Percentiles rank a stretch among this genome's conserved stretches.
Conservation (phyloP, 2,329 filamentous ascomycete genomes). For the Colletotrichum sp. region DNA sequence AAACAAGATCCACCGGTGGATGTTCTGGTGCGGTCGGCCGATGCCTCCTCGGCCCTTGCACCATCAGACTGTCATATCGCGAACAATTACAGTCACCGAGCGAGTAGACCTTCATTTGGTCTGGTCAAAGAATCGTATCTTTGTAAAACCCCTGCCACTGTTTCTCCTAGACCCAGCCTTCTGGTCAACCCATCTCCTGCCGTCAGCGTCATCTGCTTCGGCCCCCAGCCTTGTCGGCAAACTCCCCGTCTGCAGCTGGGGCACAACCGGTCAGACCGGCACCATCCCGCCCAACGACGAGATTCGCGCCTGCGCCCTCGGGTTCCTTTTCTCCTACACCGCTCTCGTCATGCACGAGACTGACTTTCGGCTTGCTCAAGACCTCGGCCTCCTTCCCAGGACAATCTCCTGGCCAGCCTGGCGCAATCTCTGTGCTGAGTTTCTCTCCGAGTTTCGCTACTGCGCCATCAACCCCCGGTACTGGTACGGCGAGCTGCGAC, state of each 20-base stretch:
- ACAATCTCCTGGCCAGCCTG: not conserved
- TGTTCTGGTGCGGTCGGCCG: not conserved
- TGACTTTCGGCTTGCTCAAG: not conserved
- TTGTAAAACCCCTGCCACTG: not conserved
- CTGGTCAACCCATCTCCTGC: not conserved
- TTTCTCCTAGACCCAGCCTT: not conserved
- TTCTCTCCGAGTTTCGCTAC: not conserved
- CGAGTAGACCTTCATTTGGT: not conserved
- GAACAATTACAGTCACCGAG: not conserved
- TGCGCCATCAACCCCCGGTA: not conserved
- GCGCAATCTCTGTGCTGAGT: not conserved
- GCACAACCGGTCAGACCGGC: not conserved
- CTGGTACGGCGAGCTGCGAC: not conserved
- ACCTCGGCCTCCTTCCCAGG: accelerated
- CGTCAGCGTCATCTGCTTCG: not conserved
- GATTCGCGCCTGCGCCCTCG: not conserved
- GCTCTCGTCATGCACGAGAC: not conserved
- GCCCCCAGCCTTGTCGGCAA: accelerated
- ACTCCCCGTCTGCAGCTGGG: not conserved
- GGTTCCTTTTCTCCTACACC: not conserved
- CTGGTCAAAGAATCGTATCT: not conserved
- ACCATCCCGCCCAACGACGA: not conserved
- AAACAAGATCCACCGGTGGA: not conserved
- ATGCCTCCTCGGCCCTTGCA: not conserved
- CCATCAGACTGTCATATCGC: not conserved